A percentile compares a stretch with the other conserved stretches of the same genome.
These are phyloP conservation scores for Piromyces finnis DNA, from an alignment of 192 early-diverging fungal genomes.

Conservation along the genomic window DNA sequence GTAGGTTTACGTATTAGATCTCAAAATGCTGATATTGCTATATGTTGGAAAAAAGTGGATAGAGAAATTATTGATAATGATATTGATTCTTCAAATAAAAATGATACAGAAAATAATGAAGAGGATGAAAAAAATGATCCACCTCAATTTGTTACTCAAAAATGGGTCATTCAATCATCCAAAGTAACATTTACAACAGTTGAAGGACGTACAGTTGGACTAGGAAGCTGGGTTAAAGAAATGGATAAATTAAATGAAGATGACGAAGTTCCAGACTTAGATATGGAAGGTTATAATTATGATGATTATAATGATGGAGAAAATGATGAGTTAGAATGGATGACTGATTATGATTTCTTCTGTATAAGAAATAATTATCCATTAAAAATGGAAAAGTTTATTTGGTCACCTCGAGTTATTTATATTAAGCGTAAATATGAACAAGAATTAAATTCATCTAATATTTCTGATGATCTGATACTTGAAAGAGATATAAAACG, in stretches of 20 bases:
- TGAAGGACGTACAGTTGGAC: not conserved
- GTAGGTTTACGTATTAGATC: not conserved
- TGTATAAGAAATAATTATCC: not conserved
- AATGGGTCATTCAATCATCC: not conserved
- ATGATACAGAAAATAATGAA: not conserved
- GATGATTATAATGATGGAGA: not conserved
- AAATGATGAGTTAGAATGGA: not conserved
- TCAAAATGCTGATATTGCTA: not conserved
- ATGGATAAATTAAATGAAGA: not conserved
- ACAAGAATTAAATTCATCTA: not conserved
- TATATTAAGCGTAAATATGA: not conserved
- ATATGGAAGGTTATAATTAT: not conserved
- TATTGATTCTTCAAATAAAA: not conserved
- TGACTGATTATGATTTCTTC: not conserved
- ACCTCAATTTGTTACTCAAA: not conserved
- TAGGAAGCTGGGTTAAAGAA: not conserved
- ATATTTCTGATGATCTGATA: not conserved
- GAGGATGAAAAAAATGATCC: not conserved
- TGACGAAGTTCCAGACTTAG: not conserved
- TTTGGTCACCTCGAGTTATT: not conserved
- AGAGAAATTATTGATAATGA: not conserved
- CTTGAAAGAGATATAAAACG: not conserved
- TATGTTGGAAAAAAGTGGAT: not conserved
- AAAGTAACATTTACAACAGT: not conserved
- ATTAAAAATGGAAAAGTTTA: not conserved